Base-by-base conservation (phyloP, 108 stramenopile genomes). In the Nannochloropsis gaditana region DNA sequence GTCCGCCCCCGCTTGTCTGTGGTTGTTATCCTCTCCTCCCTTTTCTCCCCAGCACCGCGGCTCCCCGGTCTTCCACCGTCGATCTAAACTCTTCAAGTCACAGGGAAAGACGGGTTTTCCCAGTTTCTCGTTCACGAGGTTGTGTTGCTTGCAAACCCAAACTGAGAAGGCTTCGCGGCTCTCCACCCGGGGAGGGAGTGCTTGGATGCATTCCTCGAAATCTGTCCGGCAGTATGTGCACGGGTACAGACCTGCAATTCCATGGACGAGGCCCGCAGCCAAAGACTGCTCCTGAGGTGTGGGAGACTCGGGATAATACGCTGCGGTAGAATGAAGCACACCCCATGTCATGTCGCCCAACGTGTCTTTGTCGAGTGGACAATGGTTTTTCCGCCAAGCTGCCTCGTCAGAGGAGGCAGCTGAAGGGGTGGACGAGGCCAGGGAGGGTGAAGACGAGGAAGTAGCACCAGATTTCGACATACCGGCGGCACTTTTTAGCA, bases 211-310 rank as follows among this genome's bases (percentile, higher is more conserved):
- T 1, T 85, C 45, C 43, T 47, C 9, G 45, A 92, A 92, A 79
- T 91, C 91, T 79, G 84, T 89, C n/a, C 73, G 45, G 79, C 92
- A 92, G 88, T 92, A 89, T 86, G 85, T 81, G 88, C 92, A 92
- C 10, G 92, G 91, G 41, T 92, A 92, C 80, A 92, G 47, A 41
- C 42, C 59, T 9, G 91, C 90, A 44, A 92, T 79, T 17, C 89
- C 79, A 21, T 44, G 11, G 45, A 92, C 43, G 84, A 92, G 43
- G 21, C 59, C 89, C 42, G 42, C 59, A 3, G 90, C 89, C 9
- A 85, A 43, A 21, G 87, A 44, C 50, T 91, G 84, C 21, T 85
- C 83, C 41, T 87, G 89, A 17, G 83, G 9, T 41, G 87, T 82
- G 31, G 92, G 92, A 31, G 84, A 59, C 11, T 92, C 91, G 5